Evolutionary conservation across 2,329 filamentous ascomycete species (phyloP).

Genomic region (Madurella mycetomatis): DNA sequence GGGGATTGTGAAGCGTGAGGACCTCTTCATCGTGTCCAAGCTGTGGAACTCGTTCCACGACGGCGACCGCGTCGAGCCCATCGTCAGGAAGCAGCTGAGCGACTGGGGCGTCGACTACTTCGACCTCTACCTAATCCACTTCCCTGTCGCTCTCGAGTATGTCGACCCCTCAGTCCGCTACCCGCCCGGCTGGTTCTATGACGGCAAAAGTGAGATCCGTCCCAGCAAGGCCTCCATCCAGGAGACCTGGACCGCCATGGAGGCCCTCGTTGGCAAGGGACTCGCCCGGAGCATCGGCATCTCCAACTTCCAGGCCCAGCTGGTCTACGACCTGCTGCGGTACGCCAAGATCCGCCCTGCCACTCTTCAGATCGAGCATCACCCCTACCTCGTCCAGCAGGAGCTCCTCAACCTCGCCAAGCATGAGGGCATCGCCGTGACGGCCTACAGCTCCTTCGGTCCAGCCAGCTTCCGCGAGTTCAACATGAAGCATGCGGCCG

Average conservation of each 20-base stretch:
- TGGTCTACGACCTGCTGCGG: constrained; percentile 74
- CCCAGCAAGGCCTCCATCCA: constrained; percentile 67
- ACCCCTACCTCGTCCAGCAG: constrained; percentile 78
- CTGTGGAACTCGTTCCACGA: constrained; percentile 93
- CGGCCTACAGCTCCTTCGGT: constrained; percentile 81
- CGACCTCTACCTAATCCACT: constrained; percentile 85
- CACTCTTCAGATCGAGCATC: constrained; percentile 83
- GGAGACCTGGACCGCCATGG: constrained; percentile 80
- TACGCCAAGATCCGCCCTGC: constrained; percentile 72
- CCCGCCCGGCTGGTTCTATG: constrained; percentile 72
- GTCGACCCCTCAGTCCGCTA: constrained; percentile 75
- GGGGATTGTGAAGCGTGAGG: constrained; percentile 74
- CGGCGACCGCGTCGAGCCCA: constrained; percentile 68
- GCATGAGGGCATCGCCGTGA: constrained; percentile 66
- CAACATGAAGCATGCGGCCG: constrained; percentile 62
- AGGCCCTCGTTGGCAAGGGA: constrained; percentile 63
- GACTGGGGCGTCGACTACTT: constrained; percentile 88
- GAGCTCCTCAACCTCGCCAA: constrained; percentile 66
- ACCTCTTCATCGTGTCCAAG: constrained; percentile 90
- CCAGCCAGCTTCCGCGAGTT: constrained; percentile 76
- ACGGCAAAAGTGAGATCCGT: constrained; percentile 57
- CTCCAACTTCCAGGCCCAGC: constrained; percentile 75
- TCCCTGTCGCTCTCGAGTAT: constrained; percentile 81
- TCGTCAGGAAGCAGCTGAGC: constrained; percentile 69
- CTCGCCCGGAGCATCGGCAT: constrained; percentile 72